A percentile compares a stretch with the other conserved stretches of the same genome.
Conservation (phyloP, 139 green algal genomes). For the Coccomyxa sp. region DNA sequence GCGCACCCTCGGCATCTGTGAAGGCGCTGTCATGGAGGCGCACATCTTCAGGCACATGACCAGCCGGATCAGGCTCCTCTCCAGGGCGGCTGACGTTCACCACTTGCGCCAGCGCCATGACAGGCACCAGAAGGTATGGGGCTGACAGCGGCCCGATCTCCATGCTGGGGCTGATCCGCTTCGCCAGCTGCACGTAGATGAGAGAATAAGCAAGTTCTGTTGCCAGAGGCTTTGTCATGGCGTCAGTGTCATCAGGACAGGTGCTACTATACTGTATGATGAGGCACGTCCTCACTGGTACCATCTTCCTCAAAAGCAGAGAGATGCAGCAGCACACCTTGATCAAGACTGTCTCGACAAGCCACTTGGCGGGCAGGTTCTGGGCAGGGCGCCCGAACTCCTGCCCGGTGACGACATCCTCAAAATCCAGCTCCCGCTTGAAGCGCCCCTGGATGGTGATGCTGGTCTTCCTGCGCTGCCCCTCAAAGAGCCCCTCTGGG, state of each 20-base stretch:
- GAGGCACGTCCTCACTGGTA: no score
- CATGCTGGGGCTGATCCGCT: conserved; percentile 25
- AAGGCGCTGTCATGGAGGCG: not conserved
- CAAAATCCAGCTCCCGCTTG: conserved; percentile 33
- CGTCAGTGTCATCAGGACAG: no score
- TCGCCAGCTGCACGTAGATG: conserved; percentile 21
- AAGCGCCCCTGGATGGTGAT: conserved; percentile 46
- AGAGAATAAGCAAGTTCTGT: not conserved
- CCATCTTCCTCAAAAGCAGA: no score
- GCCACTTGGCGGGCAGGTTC: conserved; percentile 51
- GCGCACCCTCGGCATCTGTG: not conserved
- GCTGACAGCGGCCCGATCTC: conserved; percentile 28
- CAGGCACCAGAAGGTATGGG: conserved; percentile 35
- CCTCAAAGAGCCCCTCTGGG: conserved; percentile 31
- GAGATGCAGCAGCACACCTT: no score
- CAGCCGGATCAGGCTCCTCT: conserved; percentile 8
- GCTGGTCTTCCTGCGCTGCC: conserved; percentile 28
- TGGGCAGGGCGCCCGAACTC: conserved; percentile 36
- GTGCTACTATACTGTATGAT: no score
- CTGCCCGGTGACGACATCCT: conserved; percentile 46
- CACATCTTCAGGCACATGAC: not conserved
- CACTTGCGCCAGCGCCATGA: conserved; percentile 37
- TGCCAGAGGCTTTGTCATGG: not conserved
- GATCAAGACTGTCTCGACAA: conserved; percentile 49
- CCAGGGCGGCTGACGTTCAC: conserved; percentile 21